A percentile compares a stretch with the other conserved stretches of the same genome.
phyloP scores from a whole-genome alignment of 352 stramenopile species.

The Phytophthora citrophthora region DNA sequence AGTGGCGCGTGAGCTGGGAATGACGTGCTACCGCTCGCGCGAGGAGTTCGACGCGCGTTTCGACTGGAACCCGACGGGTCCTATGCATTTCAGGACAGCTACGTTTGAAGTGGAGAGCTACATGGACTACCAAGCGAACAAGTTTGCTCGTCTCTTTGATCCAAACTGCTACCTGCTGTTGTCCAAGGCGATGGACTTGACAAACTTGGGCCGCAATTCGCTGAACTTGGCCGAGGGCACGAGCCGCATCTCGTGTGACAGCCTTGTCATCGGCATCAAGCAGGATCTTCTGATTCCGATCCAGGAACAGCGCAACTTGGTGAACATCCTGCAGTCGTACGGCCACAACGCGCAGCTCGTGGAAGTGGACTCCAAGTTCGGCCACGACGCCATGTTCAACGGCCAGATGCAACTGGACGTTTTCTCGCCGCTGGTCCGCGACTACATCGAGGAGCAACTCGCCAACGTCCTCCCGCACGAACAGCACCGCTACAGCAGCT shows the following conservation, averaged over 20 bases:
- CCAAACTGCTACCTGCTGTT: conserved; percentile 91
- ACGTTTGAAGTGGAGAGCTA: conserved; percentile 92
- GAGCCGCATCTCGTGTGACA: conserved; percentile 68
- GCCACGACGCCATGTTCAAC: conserved; percentile 91
- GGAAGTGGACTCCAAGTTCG: conserved; percentile 86
- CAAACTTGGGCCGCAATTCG: conserved; percentile 73
- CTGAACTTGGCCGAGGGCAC: conserved; percentile 78
- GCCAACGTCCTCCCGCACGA: conserved; percentile 59
- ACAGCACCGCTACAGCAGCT: conserved; percentile 81
- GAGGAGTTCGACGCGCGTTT: conserved; percentile 89
- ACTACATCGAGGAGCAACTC: conserved; percentile 77
- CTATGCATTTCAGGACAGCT: conserved; percentile 70
- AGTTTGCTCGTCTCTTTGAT: conserved; percentile 87
- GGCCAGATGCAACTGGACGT: conserved; percentile 80
- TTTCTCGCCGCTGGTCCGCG: conserved; percentile 70
- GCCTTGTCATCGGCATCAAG: conserved; percentile 81
- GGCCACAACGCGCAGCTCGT: conserved; percentile 67
- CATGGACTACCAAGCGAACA: conserved; percentile 90
- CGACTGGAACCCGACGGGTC: conserved; percentile 83
- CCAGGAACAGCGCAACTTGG: conserved; percentile 80
- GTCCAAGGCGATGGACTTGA: conserved; percentile 90
- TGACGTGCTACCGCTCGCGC: conserved; percentile 90
- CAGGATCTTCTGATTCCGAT: conserved; percentile 88
- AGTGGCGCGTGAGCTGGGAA: conserved; percentile 84
- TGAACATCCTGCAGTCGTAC: conserved; percentile 85